These are phyloP conservation scores for Lasiosphaeria hispida DNA, from an alignment of 495 filamentous ascomycete species.

Conservation along the genomic window DNA sequence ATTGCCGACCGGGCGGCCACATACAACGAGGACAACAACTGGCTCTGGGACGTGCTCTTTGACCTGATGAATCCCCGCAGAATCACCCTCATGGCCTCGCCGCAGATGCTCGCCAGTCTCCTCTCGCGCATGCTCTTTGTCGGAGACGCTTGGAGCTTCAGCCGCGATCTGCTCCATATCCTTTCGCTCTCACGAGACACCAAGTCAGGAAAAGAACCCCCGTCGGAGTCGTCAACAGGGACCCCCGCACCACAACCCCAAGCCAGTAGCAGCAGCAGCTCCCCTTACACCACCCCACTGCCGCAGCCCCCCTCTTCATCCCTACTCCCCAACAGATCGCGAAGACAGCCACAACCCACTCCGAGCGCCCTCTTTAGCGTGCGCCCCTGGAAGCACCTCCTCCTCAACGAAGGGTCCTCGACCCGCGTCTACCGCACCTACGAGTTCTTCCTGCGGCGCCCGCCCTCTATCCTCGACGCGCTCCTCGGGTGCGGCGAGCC, in stretches of 20 bases:
- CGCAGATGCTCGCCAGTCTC: slow-evolving; percentile 38
- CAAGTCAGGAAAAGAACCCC: not conserved
- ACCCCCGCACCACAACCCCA: not conserved
- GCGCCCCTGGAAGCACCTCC: slow-evolving; percentile 40
- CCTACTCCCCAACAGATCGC: not conserved
- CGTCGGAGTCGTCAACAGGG: not conserved
- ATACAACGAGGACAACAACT: slow-evolving; percentile 25
- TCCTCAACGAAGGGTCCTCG: slow-evolving; percentile 45
- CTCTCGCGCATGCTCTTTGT: slow-evolving; percentile 38
- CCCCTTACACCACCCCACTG: not conserved
- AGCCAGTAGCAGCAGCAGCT: not conserved
- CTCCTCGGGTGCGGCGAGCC: slow-evolving; percentile 36
- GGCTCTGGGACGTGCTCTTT: slow-evolving; percentile 48
- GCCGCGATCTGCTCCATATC: slow-evolving; percentile 38
- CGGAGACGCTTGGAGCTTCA: slow-evolving; percentile 40
- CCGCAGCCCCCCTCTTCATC: not conserved
- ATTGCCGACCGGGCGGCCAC: slow-evolving; percentile 2
- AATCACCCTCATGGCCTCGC: slow-evolving; percentile 43
- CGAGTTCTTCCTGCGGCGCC: slow-evolving; percentile 37
- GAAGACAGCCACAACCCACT: not conserved
- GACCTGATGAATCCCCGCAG: slow-evolving; percentile 38
- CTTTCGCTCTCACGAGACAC: slow-evolving; percentile 34
- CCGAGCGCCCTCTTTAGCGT: slow-evolving; percentile 30
- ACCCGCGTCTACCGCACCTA: slow-evolving; percentile 36
- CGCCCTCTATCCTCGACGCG: slow-evolving; percentile 39